Conservation (phyloP, 2,329 filamentous ascomycete genomes). For the Neopestalotiopsis sp. region DNA sequence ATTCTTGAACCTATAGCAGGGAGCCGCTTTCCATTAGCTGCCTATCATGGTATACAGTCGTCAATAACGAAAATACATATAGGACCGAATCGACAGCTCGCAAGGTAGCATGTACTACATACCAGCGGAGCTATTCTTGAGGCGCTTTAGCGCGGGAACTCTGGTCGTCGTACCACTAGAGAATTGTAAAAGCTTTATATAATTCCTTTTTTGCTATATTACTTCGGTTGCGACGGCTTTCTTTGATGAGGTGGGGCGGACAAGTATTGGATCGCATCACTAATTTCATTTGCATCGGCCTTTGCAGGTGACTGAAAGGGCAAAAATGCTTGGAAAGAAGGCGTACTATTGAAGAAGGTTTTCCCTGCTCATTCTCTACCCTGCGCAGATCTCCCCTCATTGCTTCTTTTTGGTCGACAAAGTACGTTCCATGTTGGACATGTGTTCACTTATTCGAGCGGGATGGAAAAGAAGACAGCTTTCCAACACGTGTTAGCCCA, state of each 20-base stretch:
- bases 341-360: background rate
- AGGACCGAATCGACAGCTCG: conserved; percentile 11
- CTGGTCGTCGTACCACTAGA: background rate
- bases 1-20: conserved; percentile 32
- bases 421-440: background rate
- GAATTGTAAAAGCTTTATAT: background rate
- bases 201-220: conserved; percentile 39
- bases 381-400: background rate
- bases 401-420: background rate
- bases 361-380: background rate
- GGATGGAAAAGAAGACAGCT: background rate
- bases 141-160: background rate
- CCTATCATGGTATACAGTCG: conserved; percentile 34
- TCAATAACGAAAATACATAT: conserved; percentile 33
- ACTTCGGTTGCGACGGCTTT: background rate
- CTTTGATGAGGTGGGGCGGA: background rate
- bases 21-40: conserved; percentile 34
- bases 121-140: background rate
- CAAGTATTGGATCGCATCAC: background rate
- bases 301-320: background rate
- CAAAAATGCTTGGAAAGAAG: background rate
- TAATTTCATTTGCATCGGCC: background rate
- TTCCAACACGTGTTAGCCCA: background rate
- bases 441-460: background rate
- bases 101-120: background rate